A percentile compares a stretch with the other conserved stretches of the same genome.
phyloP scores from a whole-genome alignment of 192 early-diverging fungal species.

The Coemansia sp. region DNA sequence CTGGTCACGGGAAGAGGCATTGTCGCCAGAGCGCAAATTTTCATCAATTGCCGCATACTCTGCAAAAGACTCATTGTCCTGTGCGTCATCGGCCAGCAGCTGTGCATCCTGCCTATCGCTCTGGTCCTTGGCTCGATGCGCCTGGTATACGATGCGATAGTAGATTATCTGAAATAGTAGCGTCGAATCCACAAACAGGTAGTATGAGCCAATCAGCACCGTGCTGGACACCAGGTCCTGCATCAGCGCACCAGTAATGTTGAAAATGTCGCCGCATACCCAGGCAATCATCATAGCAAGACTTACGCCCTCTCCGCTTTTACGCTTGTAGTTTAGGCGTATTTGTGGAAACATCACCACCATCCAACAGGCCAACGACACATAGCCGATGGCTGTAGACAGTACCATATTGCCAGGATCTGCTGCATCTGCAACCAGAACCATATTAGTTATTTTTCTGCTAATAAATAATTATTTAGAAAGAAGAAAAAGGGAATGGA shows the following conservation, averaged over 20 bases:
- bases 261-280: slow-evolving; percentile 76
- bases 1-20: neutral
- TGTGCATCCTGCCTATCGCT: neutral
- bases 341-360: slow-evolving; percentile 83
- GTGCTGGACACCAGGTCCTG: slow-evolving; percentile 70
- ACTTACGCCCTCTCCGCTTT: slow-evolving; percentile 75
- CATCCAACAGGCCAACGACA: slow-evolving; percentile 75
- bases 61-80: neutral
- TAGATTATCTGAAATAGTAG: slow-evolving; percentile 67
- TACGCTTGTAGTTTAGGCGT: slow-evolving; percentile 71
- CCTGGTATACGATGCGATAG: slow-evolving; percentile 53
- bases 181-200: slow-evolving; percentile 65
- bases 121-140: slow-evolving; percentile 22
- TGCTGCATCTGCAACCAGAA: slow-evolving; percentile 5
- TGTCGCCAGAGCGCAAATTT: neutral
- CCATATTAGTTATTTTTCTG: neutral
- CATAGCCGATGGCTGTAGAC: slow-evolving; percentile 55
- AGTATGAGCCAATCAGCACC: slow-evolving; percentile 69
- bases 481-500: no score
- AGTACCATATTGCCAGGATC: slow-evolving; percentile 14
- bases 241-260: slow-evolving; percentile 68
- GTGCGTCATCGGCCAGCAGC: neutral
- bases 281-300: slow-evolving; percentile 70
- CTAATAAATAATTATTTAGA: neutral
- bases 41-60: slow-evolving; percentile 1